Conservation (phyloP, 495 filamentous ascomycete species). For the Hamigera avellanea region DNA sequence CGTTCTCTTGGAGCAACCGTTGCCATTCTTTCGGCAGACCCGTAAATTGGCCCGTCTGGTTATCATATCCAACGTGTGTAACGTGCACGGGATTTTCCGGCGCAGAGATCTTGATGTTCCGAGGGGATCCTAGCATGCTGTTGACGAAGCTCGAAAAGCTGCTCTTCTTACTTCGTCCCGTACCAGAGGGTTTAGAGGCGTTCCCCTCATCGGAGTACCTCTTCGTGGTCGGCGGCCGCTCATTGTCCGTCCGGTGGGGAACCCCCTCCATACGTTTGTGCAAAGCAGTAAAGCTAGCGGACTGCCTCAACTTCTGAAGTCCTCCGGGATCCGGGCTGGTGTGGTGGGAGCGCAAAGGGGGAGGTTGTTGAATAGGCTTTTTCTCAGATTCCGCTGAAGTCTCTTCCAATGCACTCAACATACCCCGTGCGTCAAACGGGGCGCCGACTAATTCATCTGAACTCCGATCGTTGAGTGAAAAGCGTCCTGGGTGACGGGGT, state of each 20-base stretch:
- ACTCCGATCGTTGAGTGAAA: slow-evolving; percentile 48
- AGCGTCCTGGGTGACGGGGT: slow-evolving; percentile 25
- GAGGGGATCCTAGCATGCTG: slow-evolving; percentile 80
- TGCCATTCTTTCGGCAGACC: slow-evolving; percentile 98
- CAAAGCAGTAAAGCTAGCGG: slow-evolving; percentile 61
- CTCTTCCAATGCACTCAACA: slow-evolving; percentile 54
- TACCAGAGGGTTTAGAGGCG: slow-evolving; percentile 41
- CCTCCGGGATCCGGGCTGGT: slow-evolving; percentile 46
- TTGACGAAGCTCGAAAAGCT: slow-evolving; percentile 93
- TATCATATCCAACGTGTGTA: slow-evolving; percentile 96
- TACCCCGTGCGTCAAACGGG: slow-evolving; percentile 57
- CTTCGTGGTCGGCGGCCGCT: slow-evolving; percentile 45
- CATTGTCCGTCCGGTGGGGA: slow-evolving; percentile 20
- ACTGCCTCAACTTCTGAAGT: slow-evolving; percentile 55
- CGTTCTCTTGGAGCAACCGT: slow-evolving; percentile 83
- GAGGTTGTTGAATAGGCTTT: slow-evolving; percentile 26
- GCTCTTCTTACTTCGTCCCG: slow-evolving; percentile 69
- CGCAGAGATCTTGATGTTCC: slow-evolving; percentile 83
- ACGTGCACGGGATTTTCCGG: slow-evolving; percentile 97
- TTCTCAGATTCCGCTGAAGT: slow-evolving; percentile 39
- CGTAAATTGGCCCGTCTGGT: slow-evolving; percentile 92
- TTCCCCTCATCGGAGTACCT: slow-evolving; percentile 78
- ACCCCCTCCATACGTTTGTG: slow-evolving; percentile 49
- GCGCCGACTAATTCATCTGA: slow-evolving; percentile 63
- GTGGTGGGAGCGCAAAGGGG: slow-evolving; percentile 42